Conservation (phyloP, 306 rosid genomes). For the Rubus idaeus region DNA sequence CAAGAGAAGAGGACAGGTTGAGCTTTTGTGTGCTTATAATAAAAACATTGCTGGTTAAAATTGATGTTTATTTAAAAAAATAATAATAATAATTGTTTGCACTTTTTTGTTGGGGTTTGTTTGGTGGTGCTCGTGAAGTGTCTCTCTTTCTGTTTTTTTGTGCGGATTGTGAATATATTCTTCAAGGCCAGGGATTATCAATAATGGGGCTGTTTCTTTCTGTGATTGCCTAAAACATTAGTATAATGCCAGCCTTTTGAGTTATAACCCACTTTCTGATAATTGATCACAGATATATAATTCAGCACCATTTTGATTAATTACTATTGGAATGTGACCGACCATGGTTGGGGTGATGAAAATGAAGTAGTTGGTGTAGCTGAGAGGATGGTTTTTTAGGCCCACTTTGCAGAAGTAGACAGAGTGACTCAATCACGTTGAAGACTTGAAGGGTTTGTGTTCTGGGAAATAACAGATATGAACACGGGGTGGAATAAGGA, state of each 20-base stretch:
- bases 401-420: constrained; percentile 16
- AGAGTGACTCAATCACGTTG: background rate
- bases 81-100: no score
- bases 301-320: background rate
- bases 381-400: background rate
- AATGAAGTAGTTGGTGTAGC: background rate
- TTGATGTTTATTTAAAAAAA: constrained; percentile 12
- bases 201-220: constrained; percentile 11
- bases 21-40: constrained; percentile 36
- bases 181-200: constrained; percentile 16
- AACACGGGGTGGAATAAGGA: background rate
- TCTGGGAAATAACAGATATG: background rate
- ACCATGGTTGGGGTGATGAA: background rate
- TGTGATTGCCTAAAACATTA: constrained; percentile 1
- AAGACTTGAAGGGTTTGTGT: background rate
- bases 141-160: constrained; percentile 49
- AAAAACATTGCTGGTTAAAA: constrained; percentile 7
- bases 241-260: background rate
- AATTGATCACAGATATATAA: background rate
- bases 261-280: constrained; percentile 4
- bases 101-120: constrained; percentile 42
- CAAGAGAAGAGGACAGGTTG: constrained; percentile 46
- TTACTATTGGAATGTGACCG: background rate
- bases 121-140: constrained; percentile 74
- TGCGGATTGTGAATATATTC: constrained; percentile 49